phyloP scores from a whole-genome alignment of 1,284 basidiomycete genomes.

The Fomitopsis betulina region DNA sequence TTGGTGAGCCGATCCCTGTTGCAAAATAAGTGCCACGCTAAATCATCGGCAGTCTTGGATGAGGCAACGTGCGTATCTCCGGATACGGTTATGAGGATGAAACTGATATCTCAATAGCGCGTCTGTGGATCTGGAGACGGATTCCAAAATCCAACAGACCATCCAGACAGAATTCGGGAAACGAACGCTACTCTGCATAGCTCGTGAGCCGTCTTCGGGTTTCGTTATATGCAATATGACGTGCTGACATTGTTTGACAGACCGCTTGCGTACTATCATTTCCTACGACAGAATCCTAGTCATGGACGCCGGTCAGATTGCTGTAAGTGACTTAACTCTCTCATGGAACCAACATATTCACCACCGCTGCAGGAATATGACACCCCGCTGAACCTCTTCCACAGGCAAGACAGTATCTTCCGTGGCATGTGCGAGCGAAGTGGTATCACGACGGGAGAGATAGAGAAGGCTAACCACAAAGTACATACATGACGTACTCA shows the following conservation, averaged over 20 bases:
- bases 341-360: background rate
- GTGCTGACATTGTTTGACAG: slow-evolving; percentile 24
- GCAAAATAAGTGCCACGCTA: background rate
- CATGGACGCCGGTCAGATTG: slow-evolving; percentile 66
- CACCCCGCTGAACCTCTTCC: slow-evolving; percentile 58
- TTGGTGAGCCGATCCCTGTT: slow-evolving; percentile 27
- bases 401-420: slow-evolving; percentile 52
- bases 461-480: slow-evolving; percentile 29
- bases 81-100: background rate
- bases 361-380: slow-evolving; percentile 56
- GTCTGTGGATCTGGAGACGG: slow-evolving; percentile 54
- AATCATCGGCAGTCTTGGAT: slow-evolving; percentile 20
- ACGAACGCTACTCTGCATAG: slow-evolving; percentile 28
- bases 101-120: slow-evolving; percentile 22
- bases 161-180: slow-evolving; percentile 43
- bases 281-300: slow-evolving; percentile 75
- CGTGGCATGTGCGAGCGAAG: slow-evolving; percentile 62
- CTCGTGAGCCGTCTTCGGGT: slow-evolving; percentile 19
- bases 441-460: slow-evolving; percentile 50
- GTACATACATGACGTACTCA: background rate
- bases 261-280: slow-evolving; percentile 76
- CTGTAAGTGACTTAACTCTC: slow-evolving; percentile 31
- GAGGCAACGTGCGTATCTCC: slow-evolving; percentile 26
- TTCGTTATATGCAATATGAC: background rate
- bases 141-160: slow-evolving; percentile 56